Evolutionary conservation across 352 stramenopile species (phyloP).

Genomic region (Phytophthora hibernalis): DNA sequence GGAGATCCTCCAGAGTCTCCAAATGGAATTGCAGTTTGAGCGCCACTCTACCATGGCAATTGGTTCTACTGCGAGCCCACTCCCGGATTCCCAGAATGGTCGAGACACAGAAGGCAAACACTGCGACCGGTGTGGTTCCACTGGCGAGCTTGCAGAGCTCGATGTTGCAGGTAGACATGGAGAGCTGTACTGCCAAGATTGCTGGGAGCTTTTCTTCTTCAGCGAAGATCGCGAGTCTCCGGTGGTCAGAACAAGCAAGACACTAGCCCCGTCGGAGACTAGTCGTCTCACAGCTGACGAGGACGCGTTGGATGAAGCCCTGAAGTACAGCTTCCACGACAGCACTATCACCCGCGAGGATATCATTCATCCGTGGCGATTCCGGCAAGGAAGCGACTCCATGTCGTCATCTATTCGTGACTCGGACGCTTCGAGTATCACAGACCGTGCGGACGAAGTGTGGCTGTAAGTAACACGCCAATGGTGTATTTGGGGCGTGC

Average conservation of each 20-base stretch:
- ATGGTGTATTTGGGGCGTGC: constrained; percentile 11
- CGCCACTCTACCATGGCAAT: constrained; percentile 71
- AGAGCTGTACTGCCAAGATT: constrained; percentile 77
- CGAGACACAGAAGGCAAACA: constrained; percentile 36
- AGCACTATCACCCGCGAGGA: constrained; percentile 62
- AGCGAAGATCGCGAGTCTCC: constrained; percentile 46
- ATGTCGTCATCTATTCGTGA: constrained; percentile 58
- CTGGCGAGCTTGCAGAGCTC: constrained; percentile 62
- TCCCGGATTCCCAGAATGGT: constrained; percentile 18
- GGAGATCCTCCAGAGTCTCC: constrained; percentile 75
- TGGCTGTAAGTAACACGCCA: constrained; percentile 48
- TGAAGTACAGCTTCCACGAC: constrained; percentile 85
- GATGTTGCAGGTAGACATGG: constrained; percentile 48
- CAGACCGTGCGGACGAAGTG: constrained; percentile 49
- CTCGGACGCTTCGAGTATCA: constrained; percentile 66
- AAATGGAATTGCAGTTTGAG: constrained; percentile 85
- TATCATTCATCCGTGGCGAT: constrained; percentile 63
- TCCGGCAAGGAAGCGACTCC: constrained; percentile 52
- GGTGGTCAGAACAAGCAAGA: constrained; percentile 33
- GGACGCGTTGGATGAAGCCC: constrained; percentile 48
- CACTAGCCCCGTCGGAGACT: constrained; percentile 28
- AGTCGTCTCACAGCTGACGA: constrained; percentile 39
- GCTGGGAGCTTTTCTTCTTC: constrained; percentile 82
- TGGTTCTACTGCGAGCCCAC: constrained; percentile 42
- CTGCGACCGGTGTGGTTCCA: constrained; percentile 66